Conservation (phyloP, 2,329 filamentous ascomycete species). For the Penicillium concentricum region DNA sequence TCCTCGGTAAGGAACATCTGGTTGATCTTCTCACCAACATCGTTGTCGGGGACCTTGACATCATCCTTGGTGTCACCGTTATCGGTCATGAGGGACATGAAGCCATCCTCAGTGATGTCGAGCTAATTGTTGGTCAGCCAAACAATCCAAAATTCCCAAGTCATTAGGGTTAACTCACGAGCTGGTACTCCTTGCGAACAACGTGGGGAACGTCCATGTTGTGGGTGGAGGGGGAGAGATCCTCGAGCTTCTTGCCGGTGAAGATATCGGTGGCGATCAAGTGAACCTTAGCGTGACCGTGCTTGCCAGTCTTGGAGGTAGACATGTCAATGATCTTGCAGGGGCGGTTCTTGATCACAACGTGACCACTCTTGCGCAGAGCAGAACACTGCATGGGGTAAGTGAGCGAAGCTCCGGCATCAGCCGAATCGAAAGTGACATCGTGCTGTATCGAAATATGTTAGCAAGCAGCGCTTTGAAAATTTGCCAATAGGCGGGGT, state of each 20-base stretch:
- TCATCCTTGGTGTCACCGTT: constrained; percentile 89
- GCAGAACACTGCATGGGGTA: constrained; percentile 99
- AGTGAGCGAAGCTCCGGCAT: constrained; percentile 92
- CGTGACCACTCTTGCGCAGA: constrained; percentile 98
- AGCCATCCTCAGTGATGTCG: constrained; percentile 89
- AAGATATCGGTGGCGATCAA: constrained; percentile 98
- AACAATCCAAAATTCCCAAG: too few relatives aligned
- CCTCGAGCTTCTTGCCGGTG: constrained; percentile 99
- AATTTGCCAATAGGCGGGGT: constrained; percentile 4
- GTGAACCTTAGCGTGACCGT: constrained; percentile 99
- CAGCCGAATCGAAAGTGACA: constrained; percentile 84
- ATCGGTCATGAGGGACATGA: constrained; percentile 89
- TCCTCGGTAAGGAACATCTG: constrained; percentile 77
- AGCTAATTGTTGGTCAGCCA: constrained; percentile 55
- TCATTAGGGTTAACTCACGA: constrained; percentile 62
- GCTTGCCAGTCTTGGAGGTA: constrained; percentile 99
- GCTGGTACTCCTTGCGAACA: constrained; percentile 83
- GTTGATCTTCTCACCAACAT: constrained; percentile 81
- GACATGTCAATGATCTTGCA: constrained; percentile 99
- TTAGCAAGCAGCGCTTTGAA: constrained; percentile 22
- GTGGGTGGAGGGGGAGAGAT: constrained; percentile 95
- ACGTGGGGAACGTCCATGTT: constrained; percentile 89
- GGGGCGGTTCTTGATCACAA: constrained; percentile 96
- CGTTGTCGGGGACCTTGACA: constrained; percentile 87
- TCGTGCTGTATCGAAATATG: constrained; percentile 55